phyloP scores from a whole-genome alignment of 805 yeast genomes.

The Saturnispora zaruensis region DNA sequence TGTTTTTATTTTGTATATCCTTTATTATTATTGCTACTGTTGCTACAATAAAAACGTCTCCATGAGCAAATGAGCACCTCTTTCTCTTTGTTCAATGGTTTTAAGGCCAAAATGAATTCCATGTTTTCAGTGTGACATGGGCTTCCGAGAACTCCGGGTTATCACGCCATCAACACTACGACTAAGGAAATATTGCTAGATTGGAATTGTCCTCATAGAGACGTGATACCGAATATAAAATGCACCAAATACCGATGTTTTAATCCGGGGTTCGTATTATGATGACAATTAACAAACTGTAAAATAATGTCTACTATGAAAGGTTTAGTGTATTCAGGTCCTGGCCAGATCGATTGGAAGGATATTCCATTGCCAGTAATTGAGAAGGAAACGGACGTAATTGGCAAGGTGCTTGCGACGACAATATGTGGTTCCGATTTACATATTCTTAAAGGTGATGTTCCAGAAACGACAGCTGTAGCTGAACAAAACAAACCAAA shows the following conservation, averaged over 20 bases:
- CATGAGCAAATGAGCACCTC: neutral
- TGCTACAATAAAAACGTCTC: neutral
- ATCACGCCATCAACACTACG: neutral
- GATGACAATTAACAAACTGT: neutral
- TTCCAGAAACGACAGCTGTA: constrained; percentile 40
- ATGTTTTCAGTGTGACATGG: neutral
- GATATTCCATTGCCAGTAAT: constrained; percentile 36
- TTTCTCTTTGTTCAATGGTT: neutral
- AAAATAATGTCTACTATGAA: constrained; percentile 30
- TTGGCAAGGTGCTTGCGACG: constrained; percentile 46
- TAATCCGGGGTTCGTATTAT: neutral
- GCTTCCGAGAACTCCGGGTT: neutral
- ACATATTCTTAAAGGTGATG: constrained; percentile 54
- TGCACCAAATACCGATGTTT: neutral
- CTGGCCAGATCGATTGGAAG: constrained; percentile 33
- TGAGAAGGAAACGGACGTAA: constrained; percentile 42
- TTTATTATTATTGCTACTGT: neutral
- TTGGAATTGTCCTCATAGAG: too few species aligned
- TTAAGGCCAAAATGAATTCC: neutral
- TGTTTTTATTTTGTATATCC: neutral
- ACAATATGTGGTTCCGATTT: constrained; percentile 62
- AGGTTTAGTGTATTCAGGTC: constrained; percentile 39
- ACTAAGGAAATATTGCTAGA: neutral
- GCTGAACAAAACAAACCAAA: constrained; percentile 17
- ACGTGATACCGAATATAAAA: neutral